phyloP scores from a whole-genome alignment of 306 rosid genomes.

The Potentilla sterilis region DNA sequence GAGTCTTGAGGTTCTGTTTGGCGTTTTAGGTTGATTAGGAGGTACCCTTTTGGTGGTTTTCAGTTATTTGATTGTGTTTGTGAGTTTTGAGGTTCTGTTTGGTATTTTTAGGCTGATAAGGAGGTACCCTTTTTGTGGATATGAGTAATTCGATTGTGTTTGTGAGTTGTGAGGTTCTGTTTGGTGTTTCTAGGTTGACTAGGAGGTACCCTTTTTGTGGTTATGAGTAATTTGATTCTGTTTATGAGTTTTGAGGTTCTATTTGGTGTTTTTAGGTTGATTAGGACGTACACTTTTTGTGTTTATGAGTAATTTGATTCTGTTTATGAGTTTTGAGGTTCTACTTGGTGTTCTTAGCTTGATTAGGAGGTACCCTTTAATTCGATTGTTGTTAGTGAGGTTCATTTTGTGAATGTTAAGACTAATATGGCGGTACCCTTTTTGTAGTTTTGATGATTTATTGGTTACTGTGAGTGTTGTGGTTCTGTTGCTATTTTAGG shows the following conservation, averaged over 20 bases:
- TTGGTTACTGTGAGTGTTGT: neutral
- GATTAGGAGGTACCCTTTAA: neutral
- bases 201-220: slow-evolving; percentile 53
- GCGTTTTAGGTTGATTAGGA: slow-evolving; percentile 51
- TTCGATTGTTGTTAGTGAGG: slow-evolving; percentile 15
- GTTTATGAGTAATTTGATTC: neutral
- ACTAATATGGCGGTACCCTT: neutral
- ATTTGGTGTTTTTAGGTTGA: neutral
- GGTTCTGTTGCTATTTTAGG: slow-evolving; percentile 28
- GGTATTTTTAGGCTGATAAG: slow-evolving; percentile 58
- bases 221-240: slow-evolving; percentile 16
- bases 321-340: neutral
- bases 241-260: slow-evolving; percentile 30
- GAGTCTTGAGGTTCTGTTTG: too few relatives aligned
- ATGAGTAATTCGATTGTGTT: neutral
- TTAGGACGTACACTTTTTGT: slow-evolving; percentile 4
- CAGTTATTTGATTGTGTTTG: slow-evolving; percentile 7
- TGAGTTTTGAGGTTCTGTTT: slow-evolving; percentile 10
- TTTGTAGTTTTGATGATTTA: slow-evolving; percentile 11
- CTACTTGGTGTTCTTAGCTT: neutral
- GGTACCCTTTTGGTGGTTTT: slow-evolving; percentile 31
- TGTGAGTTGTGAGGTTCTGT: slow-evolving; percentile 5
- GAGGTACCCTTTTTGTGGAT: slow-evolving; percentile 42
- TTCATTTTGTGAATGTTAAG: slow-evolving; percentile 7
- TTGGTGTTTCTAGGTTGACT: neutral